phyloP scores from a whole-genome alignment of 176 grass and related monocot genomes.

The Phoenix dactylifera region DNA sequence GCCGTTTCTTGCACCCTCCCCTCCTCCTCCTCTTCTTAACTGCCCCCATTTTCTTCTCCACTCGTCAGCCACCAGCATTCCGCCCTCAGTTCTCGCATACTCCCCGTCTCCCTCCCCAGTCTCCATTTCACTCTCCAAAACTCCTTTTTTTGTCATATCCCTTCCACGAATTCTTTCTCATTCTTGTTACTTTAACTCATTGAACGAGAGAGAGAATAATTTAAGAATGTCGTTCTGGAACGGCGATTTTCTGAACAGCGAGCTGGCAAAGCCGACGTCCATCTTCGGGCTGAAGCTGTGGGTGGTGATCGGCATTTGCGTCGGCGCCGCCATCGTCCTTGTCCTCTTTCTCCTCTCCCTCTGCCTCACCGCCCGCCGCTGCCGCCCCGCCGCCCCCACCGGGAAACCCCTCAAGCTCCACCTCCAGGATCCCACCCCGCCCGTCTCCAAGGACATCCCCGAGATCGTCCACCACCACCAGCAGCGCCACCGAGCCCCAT shows the following conservation, averaged over 20 bases:
- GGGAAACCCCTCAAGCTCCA: slow-evolving; percentile 49
- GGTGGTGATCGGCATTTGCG: slow-evolving; percentile 44
- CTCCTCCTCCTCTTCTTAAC: no score
- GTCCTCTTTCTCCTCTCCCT: slow-evolving; percentile 35
- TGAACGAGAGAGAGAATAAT: neutral
- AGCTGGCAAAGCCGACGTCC: slow-evolving; percentile 63
- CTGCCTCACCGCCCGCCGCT: slow-evolving; percentile 45
- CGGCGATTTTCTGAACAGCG: slow-evolving; percentile 31
- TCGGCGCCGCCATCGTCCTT: slow-evolving; percentile 25
- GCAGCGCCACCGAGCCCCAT: neutral
- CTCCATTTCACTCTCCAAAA: no score
- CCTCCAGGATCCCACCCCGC: slow-evolving; percentile 26
- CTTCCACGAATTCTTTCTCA: no score
- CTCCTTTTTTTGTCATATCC: no score
- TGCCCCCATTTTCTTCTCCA: no score
- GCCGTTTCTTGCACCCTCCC: no score
- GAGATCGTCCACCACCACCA: slow-evolving; percentile 35
- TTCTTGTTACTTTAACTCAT: neutral
- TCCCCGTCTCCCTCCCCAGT: no score
- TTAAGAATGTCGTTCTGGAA: slow-evolving; percentile 27
- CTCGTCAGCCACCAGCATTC: no score
- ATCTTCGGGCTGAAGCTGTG: slow-evolving; percentile 65
- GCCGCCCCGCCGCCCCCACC: neutral
- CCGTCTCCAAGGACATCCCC: slow-evolving; percentile 34
- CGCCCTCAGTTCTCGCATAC: no score